Conservation (phyloP, 352 stramenopile species). For the Phytophthora fragariaefolia region DNA sequence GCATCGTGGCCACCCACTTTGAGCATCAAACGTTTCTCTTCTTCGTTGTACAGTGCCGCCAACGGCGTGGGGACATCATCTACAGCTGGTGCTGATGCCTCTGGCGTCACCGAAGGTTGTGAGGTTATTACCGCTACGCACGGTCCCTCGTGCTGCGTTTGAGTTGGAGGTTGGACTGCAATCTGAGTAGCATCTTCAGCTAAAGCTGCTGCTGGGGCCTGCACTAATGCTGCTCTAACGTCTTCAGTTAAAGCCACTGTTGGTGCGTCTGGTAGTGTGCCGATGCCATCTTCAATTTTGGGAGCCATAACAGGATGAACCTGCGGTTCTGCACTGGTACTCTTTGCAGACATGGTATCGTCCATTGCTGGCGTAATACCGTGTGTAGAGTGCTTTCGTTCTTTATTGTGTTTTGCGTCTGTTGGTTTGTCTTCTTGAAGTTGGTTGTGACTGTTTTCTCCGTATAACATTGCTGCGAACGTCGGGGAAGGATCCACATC, state of each 20-base stretch:
- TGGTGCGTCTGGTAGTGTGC: neutral
- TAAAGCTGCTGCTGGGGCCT: neutral
- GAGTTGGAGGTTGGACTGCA: neutral
- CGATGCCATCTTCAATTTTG: neutral
- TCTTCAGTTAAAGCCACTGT: constrained; percentile 2
- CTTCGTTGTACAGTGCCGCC: constrained; percentile 74
- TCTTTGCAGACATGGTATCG: neutral
- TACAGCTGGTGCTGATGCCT: constrained; percentile 12
- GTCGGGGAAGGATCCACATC: constrained; percentile 27
- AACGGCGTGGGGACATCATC: constrained; percentile 63
- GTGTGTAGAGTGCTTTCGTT: constrained; percentile 20
- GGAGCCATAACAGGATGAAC: neutral
- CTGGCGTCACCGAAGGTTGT: constrained; percentile 2
- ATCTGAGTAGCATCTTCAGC: constrained; percentile 4
- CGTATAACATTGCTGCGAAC: constrained; percentile 27
- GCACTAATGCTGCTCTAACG: no score
- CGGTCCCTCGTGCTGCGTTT: constrained; percentile 21
- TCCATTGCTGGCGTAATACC: constrained; percentile 10
- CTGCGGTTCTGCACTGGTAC: neutral
- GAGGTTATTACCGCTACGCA: constrained; percentile 17
- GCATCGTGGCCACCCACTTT: constrained; percentile 32
- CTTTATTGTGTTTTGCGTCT: constrained; percentile 20
- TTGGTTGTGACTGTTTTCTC: constrained; percentile 14
- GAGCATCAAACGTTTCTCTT: constrained; percentile 72
- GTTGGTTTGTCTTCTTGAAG: constrained; percentile 17